A percentile compares a stretch with the other conserved stretches of the same genome.
These are phyloP conservation scores for Wickerhamomyces bovis DNA, from an alignment of 805 yeast species.

Conservation along the genomic window DNA sequence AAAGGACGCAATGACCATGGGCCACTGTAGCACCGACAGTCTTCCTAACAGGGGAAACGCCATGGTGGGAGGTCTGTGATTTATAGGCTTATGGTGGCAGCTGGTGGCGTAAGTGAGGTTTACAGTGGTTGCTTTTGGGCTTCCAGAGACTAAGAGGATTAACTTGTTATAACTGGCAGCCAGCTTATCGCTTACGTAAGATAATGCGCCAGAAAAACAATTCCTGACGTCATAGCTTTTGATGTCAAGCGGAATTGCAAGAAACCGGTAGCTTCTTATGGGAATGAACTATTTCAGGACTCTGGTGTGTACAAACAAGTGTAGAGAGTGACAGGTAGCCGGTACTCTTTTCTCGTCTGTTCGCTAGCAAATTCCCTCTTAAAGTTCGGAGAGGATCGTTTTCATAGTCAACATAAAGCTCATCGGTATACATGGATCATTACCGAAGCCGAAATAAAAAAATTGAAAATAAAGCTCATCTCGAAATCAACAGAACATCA, in stretches of 20 bases:
- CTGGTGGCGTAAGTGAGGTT: background rate
- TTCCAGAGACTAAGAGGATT: no score
- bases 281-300: no score
- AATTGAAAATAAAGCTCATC: background rate
- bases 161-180: no score
- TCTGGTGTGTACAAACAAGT: no score
- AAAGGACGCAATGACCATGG: conserved; percentile 38
- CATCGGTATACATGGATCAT: background rate
- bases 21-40: conserved; percentile 43
- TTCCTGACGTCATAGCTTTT: no score
- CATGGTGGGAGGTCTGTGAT: conserved; percentile 2
- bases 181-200: background rate
- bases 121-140: background rate
- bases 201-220: no score
- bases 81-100: background rate
- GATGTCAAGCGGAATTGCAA: no score
- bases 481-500: background rate
- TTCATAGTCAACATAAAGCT: background rate
- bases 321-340: no score
- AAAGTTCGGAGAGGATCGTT: no score
- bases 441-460: background rate
- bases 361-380: no score
- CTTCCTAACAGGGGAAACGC: conserved; percentile 40
- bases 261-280: no score
- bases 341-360: no score